These are phyloP conservation scores for Pseudomassariella vexata DNA, from an alignment of 2,329 filamentous ascomycete species.

Conservation along the genomic window DNA sequence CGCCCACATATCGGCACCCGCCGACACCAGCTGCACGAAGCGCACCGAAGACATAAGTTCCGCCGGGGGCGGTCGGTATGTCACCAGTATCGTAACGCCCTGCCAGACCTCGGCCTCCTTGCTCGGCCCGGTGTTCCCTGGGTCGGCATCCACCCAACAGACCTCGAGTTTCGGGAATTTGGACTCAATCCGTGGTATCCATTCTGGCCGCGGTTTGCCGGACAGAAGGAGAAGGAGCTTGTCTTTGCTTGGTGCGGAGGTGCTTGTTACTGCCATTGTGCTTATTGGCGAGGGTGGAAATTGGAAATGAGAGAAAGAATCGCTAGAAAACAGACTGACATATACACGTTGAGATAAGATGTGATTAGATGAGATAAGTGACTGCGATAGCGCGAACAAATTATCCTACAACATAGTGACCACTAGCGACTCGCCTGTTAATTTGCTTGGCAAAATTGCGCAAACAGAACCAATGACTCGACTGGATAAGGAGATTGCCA, in stretches of 20 bases:
- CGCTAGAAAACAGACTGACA: too few species aligned
- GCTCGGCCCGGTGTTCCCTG: conserved; percentile 10
- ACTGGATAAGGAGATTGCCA: too few species aligned
- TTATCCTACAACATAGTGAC: too few species aligned
- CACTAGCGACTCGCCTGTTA: too few species aligned
- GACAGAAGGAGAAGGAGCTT: conserved; percentile 33
- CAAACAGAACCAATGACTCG: too few species aligned
- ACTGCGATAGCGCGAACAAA: too few species aligned
- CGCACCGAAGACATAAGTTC: conserved; percentile 28
- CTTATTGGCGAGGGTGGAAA: too few species aligned
- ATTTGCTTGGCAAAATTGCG: too few species aligned
- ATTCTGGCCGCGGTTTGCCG: conserved; percentile 21
- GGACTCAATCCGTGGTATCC: conserved; percentile 25
- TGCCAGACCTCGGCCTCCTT: conserved; percentile 27
- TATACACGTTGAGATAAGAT: too few species aligned
- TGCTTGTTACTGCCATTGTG: neutral
- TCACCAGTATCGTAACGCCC: conserved; percentile 33
- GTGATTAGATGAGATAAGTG: too few species aligned
- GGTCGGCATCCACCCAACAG: conserved; percentile 22
- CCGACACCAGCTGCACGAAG: conserved; percentile 38
- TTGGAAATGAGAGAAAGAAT: too few species aligned
- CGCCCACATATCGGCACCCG: conserved; percentile 36
- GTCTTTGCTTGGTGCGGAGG: conserved; percentile 23
- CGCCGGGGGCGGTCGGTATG: conserved; percentile 23
- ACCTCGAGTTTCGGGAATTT: conserved; percentile 32